These are phyloP conservation scores for Megacollybia platyphylla DNA, from an alignment of 1,284 basidiomycete species.

Conservation along the genomic window DNA sequence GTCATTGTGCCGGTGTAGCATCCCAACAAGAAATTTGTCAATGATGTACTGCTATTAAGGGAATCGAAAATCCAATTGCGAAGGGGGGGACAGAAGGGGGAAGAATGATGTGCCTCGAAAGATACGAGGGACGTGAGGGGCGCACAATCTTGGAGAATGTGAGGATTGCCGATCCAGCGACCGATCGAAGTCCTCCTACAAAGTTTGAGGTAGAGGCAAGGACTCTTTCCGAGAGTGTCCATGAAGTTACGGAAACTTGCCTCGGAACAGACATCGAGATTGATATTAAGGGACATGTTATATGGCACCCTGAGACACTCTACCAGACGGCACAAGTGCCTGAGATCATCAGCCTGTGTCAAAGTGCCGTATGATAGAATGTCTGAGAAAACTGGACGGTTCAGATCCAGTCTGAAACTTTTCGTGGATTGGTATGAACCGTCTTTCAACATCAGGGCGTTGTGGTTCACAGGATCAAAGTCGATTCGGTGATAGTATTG, in stretches of 20 bases:
- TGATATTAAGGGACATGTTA: neutral
- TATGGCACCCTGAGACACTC: neutral
- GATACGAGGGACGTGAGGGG: neutral
- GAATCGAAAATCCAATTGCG: neutral
- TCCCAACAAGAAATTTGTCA: neutral
- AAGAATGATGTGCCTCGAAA: neutral
- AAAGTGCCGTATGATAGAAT: neutral
- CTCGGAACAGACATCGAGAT: neutral
- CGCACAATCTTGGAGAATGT: neutral
- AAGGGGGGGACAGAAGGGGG: neutral
- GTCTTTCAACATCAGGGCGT: neutral
- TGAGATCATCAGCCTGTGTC: neutral
- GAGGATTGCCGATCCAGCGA: no score
- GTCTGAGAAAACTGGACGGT: neutral
- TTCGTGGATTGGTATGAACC: neutral
- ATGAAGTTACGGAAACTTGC: neutral
- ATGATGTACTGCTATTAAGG: neutral
- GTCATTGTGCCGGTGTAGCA: neutral
- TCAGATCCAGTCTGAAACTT: neutral
- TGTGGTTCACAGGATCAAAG: neutral
- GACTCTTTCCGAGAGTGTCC: neutral
- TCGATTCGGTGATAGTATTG: neutral
- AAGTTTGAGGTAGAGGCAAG: neutral
- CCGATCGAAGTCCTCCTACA: neutral
- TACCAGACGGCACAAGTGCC: neutral